Evolutionary conservation across 495 filamentous ascomycete species (phyloP).

Genomic region (Xylaria grammica): DNA sequence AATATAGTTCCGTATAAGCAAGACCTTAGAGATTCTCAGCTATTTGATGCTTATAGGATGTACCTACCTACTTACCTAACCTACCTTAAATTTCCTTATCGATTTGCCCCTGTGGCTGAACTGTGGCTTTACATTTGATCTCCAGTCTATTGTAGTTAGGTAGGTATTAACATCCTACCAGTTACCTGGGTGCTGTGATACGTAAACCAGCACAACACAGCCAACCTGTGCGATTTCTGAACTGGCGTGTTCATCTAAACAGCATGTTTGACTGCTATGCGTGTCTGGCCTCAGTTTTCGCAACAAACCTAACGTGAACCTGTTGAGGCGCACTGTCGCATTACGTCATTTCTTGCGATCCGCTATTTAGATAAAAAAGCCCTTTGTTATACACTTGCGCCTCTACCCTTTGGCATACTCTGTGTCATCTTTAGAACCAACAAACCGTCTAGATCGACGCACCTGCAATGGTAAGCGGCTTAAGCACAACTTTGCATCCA

Average conservation of each 20-base stretch:
- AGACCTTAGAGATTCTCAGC: no score
- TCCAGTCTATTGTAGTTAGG: neutral
- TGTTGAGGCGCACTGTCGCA: slow-evolving; percentile 1
- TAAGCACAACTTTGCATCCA: neutral
- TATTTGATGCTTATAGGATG: no score
- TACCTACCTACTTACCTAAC: no score
- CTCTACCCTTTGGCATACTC: neutral
- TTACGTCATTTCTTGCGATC: slow-evolving; percentile 16
- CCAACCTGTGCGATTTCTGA: neutral
- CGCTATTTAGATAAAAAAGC: neutral
- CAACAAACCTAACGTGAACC: slow-evolving; percentile 16
- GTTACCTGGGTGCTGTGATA: neutral
- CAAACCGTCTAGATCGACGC: neutral
- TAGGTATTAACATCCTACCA: neutral
- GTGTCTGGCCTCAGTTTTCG: slow-evolving; percentile 2
- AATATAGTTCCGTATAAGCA: no score
- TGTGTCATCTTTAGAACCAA: neutral
- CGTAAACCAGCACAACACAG: neutral
- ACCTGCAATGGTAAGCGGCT: slow-evolving; percentile 5
- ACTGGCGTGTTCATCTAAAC: slow-evolving; percentile 3
- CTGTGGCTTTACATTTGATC: neutral
- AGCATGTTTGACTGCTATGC: slow-evolving; percentile 12
- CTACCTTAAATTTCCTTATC: neutral
- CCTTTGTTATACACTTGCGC: slow-evolving; percentile 7
- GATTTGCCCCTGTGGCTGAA: neutral